A percentile compares a stretch with the other conserved stretches of the same genome.
phyloP scores from a whole-genome alignment of 768 basidiomycete genomes.

The Chalciporus pseudorubinellus region DNA sequence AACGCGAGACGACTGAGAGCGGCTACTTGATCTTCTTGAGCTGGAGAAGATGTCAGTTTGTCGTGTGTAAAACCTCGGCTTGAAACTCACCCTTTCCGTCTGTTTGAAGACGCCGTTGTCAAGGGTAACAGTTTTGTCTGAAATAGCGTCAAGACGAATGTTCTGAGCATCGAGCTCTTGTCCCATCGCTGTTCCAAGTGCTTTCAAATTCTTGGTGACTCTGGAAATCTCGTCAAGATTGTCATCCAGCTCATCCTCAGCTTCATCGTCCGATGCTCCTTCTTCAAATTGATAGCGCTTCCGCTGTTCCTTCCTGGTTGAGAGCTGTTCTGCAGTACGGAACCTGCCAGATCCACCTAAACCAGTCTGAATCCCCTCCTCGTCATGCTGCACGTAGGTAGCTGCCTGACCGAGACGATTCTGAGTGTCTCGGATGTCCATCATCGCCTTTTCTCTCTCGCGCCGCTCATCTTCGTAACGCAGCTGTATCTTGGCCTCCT shows the following conservation, averaged over 20 bases:
- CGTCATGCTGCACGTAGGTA: conserved; percentile 56
- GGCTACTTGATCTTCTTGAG: conserved; percentile 59
- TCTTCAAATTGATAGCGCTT: conserved; percentile 91
- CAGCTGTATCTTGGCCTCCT: conserved; percentile 77
- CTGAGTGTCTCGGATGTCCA: conserved; percentile 84
- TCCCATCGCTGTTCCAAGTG: conserved; percentile 77
- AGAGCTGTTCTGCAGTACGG: conserved; percentile 50
- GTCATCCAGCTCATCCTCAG: conserved; percentile 91
- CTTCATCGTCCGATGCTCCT: conserved; percentile 85
- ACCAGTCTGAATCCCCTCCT: conserved; percentile 35
- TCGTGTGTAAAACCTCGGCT: conserved; percentile 15
- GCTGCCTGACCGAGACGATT: conserved; percentile 77
- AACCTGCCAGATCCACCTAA: conserved; percentile 39
- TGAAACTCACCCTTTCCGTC: conserved; percentile 68
- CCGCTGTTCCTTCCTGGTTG: conserved; percentile 63
- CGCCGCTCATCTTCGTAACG: conserved; percentile 86
- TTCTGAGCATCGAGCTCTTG: conserved; percentile 90
- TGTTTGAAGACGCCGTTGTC: conserved; percentile 78
- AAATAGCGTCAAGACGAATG: conserved; percentile 68
- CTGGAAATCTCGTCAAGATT: conserved; percentile 87
- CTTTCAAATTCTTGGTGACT: conserved; percentile 74
- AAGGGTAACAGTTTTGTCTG: conserved; percentile 71
- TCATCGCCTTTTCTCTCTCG: conserved; percentile 82
- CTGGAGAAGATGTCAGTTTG: conserved; percentile 32
- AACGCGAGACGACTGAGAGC: not conserved